These are phyloP conservation scores for Pseudocercospora vitis DNA, from an alignment of 2,329 filamentous ascomycete species.

Conservation along the genomic window DNA sequence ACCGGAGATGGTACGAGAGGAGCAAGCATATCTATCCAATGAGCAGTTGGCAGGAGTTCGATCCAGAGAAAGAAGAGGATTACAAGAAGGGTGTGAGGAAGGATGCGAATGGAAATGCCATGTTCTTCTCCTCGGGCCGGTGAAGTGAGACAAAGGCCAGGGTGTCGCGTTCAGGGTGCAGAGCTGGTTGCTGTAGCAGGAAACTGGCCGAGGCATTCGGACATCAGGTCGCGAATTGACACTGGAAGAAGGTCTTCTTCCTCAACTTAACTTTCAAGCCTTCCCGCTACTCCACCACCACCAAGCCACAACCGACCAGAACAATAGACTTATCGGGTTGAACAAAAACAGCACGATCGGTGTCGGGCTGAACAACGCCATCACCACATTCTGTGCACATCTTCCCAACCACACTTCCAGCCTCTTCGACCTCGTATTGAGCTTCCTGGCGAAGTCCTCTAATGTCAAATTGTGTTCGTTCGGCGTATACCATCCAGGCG, in stretches of 20 bases:
- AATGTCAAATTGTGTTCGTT: constrained; percentile 30
- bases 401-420: constrained; percentile 31
- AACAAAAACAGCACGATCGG: constrained; percentile 35
- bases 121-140: constrained; percentile 58
- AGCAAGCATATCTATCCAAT: constrained; percentile 99
- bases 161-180: not conserved
- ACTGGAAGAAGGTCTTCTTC: too few species aligned
- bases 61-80: constrained; percentile 82
- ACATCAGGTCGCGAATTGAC: too few species aligned
- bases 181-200: not conserved
- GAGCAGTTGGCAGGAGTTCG: constrained; percentile 93
- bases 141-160: not conserved
- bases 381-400: constrained; percentile 36
- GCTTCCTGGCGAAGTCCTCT: constrained; percentile 32
- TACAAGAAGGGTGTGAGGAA: constrained; percentile 75
- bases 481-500: constrained; percentile 34
- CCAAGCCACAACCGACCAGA: constrained; percentile 26
- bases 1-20: constrained; percentile 92
- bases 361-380: constrained; percentile 36
- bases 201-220: too few species aligned
- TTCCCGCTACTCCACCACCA: constrained; percentile 20
- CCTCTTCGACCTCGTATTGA: constrained; percentile 29
- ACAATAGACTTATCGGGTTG: constrained; percentile 33
- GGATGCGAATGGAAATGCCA: constrained; percentile 85
- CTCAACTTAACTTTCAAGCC: not conserved